These are phyloP conservation scores for Botrytis galanthina DNA, from an alignment of 2,329 filamentous ascomycete species.

Conservation along the genomic window DNA sequence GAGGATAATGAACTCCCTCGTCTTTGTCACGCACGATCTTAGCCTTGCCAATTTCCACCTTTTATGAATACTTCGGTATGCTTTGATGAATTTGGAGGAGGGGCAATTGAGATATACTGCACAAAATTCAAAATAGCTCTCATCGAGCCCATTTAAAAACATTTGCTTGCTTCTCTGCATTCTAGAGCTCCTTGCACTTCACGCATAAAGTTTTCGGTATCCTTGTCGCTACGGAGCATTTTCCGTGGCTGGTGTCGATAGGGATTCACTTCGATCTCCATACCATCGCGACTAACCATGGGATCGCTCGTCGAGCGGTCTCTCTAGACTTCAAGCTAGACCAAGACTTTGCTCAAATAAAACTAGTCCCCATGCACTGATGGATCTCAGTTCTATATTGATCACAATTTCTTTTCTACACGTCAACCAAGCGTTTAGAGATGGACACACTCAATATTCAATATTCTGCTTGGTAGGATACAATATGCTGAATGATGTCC, in stretches of 20 bases:
- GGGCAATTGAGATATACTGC: neutral
- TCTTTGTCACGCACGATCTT: neutral
- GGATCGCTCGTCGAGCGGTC: conserved; percentile 4
- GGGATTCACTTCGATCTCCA: conserved; percentile 11
- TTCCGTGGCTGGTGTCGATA: neutral
- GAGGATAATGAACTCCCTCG: neutral
- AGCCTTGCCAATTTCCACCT: neutral
- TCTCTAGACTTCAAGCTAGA: neutral
- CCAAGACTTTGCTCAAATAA: neutral
- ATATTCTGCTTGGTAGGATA: neutral
- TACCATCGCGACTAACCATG: neutral
- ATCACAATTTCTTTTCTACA: neutral
- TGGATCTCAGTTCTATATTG: neutral
- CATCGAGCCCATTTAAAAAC: neutral
- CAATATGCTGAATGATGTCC: conserved; percentile 19
- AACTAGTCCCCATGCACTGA: neutral
- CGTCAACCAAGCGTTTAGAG: neutral
- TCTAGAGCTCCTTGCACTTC: neutral
- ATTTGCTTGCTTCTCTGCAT: neutral
- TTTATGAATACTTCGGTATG: neutral
- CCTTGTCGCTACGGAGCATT: neutral
- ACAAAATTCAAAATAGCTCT: neutral
- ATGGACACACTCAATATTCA: conserved; percentile 5
- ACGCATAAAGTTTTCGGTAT: neutral
- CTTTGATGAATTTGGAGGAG: neutral